Percentiles rank a stretch among this genome's conserved stretches.
phyloP scores from a whole-genome alignment of 1,284 basidiomycete species.

The Amylostereum areolatum region DNA sequence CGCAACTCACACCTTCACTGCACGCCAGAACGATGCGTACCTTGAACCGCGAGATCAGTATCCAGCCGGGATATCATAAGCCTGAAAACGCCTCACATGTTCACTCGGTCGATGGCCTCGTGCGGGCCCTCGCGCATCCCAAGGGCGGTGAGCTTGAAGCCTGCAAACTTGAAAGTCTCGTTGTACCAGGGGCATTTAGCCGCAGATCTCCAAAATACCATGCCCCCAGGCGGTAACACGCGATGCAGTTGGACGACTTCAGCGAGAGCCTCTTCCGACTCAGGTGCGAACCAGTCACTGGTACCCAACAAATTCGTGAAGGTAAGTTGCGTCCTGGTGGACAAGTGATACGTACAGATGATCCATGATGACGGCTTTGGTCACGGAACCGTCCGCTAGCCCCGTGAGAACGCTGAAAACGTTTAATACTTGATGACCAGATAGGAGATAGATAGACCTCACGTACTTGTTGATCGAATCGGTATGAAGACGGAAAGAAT shows the following conservation, averaged over 20 bases:
- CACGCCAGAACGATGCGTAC: conserved; percentile 6
- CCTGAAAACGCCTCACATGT: conserved; percentile 40
- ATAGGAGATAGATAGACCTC: not conserved
- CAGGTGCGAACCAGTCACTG: conserved; percentile 63
- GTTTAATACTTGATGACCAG: not conserved
- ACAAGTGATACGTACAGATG: conserved; percentile 35
- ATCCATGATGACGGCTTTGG: conserved; percentile 75
- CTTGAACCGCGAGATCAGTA: not conserved
- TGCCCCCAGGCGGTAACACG: conserved; percentile 56
- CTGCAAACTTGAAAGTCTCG: conserved; percentile 43
- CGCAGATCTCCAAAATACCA: conserved; percentile 69
- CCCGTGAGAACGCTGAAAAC: conserved; percentile 47
- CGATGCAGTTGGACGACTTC: conserved; percentile 60
- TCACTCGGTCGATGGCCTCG: conserved; percentile 55
- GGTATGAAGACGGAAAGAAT: conserved; percentile 74
- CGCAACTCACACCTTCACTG: not conserved
- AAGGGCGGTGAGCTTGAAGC: conserved; percentile 42
- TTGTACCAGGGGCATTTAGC: conserved; percentile 74
- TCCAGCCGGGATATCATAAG: not conserved
- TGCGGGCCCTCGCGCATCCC: conserved; percentile 36
- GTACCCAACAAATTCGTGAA: not conserved
- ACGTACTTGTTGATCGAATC: conserved; percentile 72
- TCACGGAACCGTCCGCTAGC: conserved; percentile 47
- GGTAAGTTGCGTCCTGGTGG: too few species aligned
- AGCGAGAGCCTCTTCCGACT: conserved; percentile 51